Evolutionary conservation across 208 protist genomes (phyloP), one percentile per base, ranked within the genome.

Genomic region (Leishmania tropica): DNA sequence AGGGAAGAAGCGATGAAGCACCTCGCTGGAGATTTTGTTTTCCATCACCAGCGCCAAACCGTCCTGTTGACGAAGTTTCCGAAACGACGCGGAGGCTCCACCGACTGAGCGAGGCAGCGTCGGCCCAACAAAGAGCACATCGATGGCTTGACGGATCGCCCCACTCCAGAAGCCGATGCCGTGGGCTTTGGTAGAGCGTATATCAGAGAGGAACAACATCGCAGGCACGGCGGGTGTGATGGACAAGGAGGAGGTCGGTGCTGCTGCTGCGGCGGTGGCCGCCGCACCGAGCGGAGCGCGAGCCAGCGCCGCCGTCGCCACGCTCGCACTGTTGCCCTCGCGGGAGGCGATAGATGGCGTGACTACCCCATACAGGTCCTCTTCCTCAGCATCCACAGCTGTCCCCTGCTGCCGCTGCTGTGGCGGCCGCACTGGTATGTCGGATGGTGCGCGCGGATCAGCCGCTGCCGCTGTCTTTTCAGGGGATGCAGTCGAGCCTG

Each of bases 91-190:
- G n/a, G 86, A 83, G 70, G 45, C 17, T 1, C 58, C 72, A 19
- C 83, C 81, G 8, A 93, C 83, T 5, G 90, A 78, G 28, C 78
- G 54, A 21, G 92, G 88, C 48, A 90, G 81, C 8, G 89, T 85
- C 17, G 93, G 89, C 1, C 86, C 85, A 48, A 94, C 85, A 62
- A 96, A 96, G 40, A 92, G 83, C 8, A 97, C 87, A 64, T 97
- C 94, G 77, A 97, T 95, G 40, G 93, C 83, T 51, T 91, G 85
- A 37, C 68, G 75, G 47, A 97, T 97, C 37, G 90, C 94, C 3
- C 94, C 94, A 67, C 93, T 96, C 93, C 94, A 97, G 81, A 97
- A 97, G 82, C 78, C 70, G 19, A 96, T 82, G 51, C 83, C 85
- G 42, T 87, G 80, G 67, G 86, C 65, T 31, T 75, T 71, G 15